phyloP scores from a whole-genome alignment of 768 basidiomycete species.

The Mycena rosella region DNA sequence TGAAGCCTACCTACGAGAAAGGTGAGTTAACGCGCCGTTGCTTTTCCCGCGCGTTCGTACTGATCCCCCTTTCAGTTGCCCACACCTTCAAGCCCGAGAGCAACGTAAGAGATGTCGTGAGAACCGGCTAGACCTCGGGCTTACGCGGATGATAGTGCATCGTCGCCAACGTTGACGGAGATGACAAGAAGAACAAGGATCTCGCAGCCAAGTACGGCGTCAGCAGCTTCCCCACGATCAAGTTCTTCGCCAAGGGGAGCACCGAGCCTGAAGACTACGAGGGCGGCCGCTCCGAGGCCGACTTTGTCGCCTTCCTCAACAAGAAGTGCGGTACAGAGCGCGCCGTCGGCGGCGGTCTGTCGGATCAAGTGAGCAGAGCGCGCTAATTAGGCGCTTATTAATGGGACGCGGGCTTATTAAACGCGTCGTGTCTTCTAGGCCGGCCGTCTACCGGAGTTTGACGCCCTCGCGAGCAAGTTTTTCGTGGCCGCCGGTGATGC shows the following conservation, averaged over 20 bases:
- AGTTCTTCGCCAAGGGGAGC: slow-evolving; percentile 87
- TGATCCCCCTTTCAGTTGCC: slow-evolving; percentile 67
- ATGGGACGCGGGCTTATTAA: slow-evolving; percentile 15
- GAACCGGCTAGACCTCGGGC: slow-evolving; percentile 10
- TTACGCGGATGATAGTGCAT: slow-evolving; percentile 69
- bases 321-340: slow-evolving; percentile 90
- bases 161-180: slow-evolving; percentile 92
- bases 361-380: slow-evolving; percentile 65
- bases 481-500: slow-evolving; percentile 68
- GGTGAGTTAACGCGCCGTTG: slow-evolving; percentile 51
- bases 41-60: neutral
- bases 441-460: slow-evolving; percentile 84
- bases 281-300: slow-evolving; percentile 77
- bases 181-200: slow-evolving; percentile 82
- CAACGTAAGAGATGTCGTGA: slow-evolving; percentile 61
- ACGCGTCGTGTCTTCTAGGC: slow-evolving; percentile 62
- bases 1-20: slow-evolving; percentile 91
- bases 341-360: slow-evolving; percentile 84
- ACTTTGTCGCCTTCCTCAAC: slow-evolving; percentile 85
- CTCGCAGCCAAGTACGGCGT: slow-evolving; percentile 82
- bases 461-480: slow-evolving; percentile 82
- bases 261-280: slow-evolving; percentile 77
- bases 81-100: slow-evolving; percentile 81
- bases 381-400: slow-evolving; percentile 12
- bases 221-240: slow-evolving; percentile 91